Evolutionary conservation across 805 yeast genomes (phyloP), one percentile per base, ranked within the genome.

Genomic region (Nakazawaea pomicola): DNA sequence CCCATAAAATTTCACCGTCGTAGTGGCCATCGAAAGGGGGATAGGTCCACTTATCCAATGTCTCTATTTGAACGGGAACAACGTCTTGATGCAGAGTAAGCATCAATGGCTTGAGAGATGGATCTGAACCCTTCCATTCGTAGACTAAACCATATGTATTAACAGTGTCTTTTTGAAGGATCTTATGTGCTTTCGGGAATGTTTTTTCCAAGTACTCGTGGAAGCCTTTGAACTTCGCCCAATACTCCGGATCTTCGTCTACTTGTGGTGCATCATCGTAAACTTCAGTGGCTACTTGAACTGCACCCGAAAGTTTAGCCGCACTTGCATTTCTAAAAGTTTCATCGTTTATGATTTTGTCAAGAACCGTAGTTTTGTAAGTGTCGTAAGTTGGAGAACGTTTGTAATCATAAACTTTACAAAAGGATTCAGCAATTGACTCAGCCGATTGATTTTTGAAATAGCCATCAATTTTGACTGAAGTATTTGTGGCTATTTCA

Each of bases 81-180:
- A 79, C 85, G 52, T 84, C 93, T 56, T 77, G 83, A 55, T 84
- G 93, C 0, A 87, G 88, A 53, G 80, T 76, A 42, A 82, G 65
- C 58, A 84, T 53, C 16, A 78, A 49, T 6, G 95, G 93, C 55
- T 80, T 79, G 44, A 78, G 61, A 6, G 51, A 42, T n/a, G 54
- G 38, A 34, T 72, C 52, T 4, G 75, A 57, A 5, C 93, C 91
- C 46, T 71, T 57, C 78, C 84, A 74, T 7, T 82, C 76, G 57
- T 64, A 74, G 2, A 84, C 65, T 40, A 84, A 61, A 1, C 83
- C 86, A 45, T 76, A 73, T 11, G 74, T 67, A 55, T 83, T 81
- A 41, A 82, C 76, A 19, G 62, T 66, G 43, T 71, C 75, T 10
- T 79, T 64, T 34, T 71, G 62, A 41, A 77, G 60, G 15, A 64